Evolutionary conservation across 2,329 filamentous ascomycete species (phyloP).

Genomic region (Sporothrix sp.): DNA sequence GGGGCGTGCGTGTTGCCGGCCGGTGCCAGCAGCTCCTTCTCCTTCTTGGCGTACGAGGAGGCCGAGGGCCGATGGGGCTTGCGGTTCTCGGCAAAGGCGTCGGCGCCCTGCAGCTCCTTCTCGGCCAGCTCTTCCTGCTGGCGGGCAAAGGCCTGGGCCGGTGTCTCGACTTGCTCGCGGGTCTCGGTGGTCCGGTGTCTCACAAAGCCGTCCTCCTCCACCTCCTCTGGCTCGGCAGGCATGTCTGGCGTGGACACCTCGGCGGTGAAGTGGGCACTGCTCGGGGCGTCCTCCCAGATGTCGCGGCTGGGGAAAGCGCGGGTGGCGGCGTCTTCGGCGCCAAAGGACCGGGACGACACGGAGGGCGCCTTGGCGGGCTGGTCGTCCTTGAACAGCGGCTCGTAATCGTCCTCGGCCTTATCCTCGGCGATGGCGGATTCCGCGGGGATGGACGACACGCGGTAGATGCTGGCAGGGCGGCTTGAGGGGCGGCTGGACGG

Average conservation of each 20-base stretch:
- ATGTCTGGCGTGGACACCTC: slow-evolving; percentile 75
- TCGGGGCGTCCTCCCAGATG: slow-evolving; percentile 93
- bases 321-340: slow-evolving; percentile 46
- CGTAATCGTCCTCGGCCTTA: slow-evolving; percentile 77
- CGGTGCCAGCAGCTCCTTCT: slow-evolving; percentile 28
- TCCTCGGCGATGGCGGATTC: slow-evolving; percentile 60
- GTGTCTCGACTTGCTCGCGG: slow-evolving; percentile 42
- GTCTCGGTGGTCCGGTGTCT: slow-evolving; percentile 21
- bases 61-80: slow-evolving; percentile 38
- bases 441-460: slow-evolving; percentile 40
- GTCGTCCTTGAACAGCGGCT: slow-evolving; percentile 81
- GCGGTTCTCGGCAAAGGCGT: slow-evolving; percentile 24
- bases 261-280: slow-evolving; percentile 67
- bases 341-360: slow-evolving; percentile 29
- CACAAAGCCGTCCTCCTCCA: slow-evolving; percentile 21
- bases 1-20: neutral
- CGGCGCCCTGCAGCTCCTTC: slow-evolving; percentile 23
- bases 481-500: slow-evolving; percentile 39
- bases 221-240: slow-evolving; percentile 23
- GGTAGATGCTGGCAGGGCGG: slow-evolving; percentile 51
- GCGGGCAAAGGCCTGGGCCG: slow-evolving; percentile 56
- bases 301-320: slow-evolving; percentile 86
- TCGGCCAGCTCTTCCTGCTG: slow-evolving; percentile 57
- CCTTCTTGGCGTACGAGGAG: slow-evolving; percentile 33
- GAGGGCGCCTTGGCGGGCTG: slow-evolving; percentile 31